Evolutionary conservation across 2,329 filamentous ascomycete genomes (phyloP).

Genomic region (Xylaria sp.): DNA sequence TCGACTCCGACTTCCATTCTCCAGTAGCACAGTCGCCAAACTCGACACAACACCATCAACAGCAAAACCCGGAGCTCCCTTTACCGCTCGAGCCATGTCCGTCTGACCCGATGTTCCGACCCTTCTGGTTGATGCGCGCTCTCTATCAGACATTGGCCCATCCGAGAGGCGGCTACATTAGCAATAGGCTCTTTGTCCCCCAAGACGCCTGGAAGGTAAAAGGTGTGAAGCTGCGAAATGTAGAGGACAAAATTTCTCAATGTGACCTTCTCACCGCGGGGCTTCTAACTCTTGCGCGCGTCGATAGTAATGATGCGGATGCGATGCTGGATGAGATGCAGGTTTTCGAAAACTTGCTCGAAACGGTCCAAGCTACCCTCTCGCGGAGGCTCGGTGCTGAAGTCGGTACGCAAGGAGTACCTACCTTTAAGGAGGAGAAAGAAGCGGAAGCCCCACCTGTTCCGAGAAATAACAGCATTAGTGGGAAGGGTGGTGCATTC

Average conservation of each 20-base stretch:
- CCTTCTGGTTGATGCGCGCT: slow-evolving; percentile 97
- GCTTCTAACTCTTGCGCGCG: slow-evolving; percentile 81
- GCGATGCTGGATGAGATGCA: slow-evolving; percentile 96
- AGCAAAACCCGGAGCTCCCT: slow-evolving; percentile 71
- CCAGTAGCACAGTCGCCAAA: slow-evolving; percentile 66
- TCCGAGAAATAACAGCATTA: slow-evolving; percentile 69
- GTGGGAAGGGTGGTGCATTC: slow-evolving; percentile 81
- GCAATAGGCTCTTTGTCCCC: slow-evolving; percentile 90
- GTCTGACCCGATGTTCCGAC: slow-evolving; percentile 86
- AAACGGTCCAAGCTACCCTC: slow-evolving; percentile 82
- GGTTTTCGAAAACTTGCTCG: slow-evolving; percentile 82
- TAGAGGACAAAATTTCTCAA: slow-evolving; percentile 94
- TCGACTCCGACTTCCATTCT: slow-evolving; percentile 84
- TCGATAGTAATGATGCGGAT: slow-evolving; percentile 91
- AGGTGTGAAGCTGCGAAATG: slow-evolving; percentile 87
- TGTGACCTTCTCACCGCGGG: slow-evolving; percentile 93
- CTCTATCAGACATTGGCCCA: slow-evolving; percentile 93
- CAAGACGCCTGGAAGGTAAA: slow-evolving; percentile 94
- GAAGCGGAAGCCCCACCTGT: slow-evolving; percentile 53
- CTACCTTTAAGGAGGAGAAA: slow-evolving; percentile 57
- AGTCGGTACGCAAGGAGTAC: slow-evolving; percentile 79
- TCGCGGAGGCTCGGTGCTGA: slow-evolving; percentile 91
- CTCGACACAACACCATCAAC: slow-evolving; percentile 70
- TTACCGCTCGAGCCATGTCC: slow-evolving; percentile 90
- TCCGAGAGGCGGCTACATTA: slow-evolving; percentile 90